Conservation (phyloP, 2,329 filamentous ascomycete species). For the Decorospora gaudefroyi region DNA sequence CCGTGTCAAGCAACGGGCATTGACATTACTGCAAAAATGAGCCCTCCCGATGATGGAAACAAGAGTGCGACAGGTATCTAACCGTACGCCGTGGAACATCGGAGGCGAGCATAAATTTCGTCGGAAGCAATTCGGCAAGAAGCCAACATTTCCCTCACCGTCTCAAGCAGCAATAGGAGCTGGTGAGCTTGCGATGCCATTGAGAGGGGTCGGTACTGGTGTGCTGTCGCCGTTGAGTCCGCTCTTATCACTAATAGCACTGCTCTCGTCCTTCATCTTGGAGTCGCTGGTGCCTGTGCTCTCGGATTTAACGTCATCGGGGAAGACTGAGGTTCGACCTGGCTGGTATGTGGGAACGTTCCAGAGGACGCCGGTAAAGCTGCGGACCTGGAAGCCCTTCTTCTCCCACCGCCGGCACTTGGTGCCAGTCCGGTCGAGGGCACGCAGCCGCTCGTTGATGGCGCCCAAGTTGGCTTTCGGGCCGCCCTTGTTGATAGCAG, state of each 20-base stretch:
- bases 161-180: constrained; percentile 45
- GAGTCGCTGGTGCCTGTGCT: constrained; percentile 60
- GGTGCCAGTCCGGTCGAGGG: constrained; percentile 87
- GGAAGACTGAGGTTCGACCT: constrained; percentile 61
- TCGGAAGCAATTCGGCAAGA: background rate
- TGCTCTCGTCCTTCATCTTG: constrained; percentile 63
- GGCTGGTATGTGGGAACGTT: constrained; percentile 81
- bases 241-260: constrained; percentile 65
- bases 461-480: constrained; percentile 96
- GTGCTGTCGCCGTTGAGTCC: constrained; percentile 57
- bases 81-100: too few species aligned
- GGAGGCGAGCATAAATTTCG: too few species aligned
- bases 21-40: too few species aligned
- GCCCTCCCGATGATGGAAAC: too few species aligned
- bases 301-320: constrained; percentile 64
- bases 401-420: constrained; percentile 91
- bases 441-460: constrained; percentile 94
- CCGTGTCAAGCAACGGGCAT: too few species aligned
- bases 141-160: background rate
- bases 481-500: constrained; percentile 76
- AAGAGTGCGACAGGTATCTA: too few species aligned
- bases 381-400: constrained; percentile 82
- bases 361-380: constrained; percentile 87
- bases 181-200: constrained; percentile 57
- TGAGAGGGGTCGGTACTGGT: constrained; percentile 51